Conservation (phyloP, 2,329 filamentous ascomycete species). For the Colletotrichum sp. region DNA sequence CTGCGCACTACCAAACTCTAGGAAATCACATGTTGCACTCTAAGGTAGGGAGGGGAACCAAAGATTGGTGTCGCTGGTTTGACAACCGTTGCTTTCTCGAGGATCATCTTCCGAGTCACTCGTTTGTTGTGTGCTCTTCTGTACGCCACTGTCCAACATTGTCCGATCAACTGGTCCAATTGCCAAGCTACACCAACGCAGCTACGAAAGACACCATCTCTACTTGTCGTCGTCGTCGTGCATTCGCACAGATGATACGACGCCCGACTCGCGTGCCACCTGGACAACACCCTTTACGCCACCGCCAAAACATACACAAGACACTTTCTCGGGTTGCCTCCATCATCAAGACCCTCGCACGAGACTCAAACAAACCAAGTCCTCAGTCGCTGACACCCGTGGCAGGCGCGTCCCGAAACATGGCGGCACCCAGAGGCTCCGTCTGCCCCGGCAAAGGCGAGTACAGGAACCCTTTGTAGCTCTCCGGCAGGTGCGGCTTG, state of each 20-base stretch:
- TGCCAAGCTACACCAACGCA: background rate
- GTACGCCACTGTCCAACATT: background rate
- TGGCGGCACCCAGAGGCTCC: background rate
- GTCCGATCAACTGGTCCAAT: background rate
- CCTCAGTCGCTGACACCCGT: background rate
- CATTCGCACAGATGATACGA: background rate
- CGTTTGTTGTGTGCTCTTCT: background rate
- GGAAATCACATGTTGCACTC: conserved; percentile 10
- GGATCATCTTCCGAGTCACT: background rate
- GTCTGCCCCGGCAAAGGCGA: background rate
- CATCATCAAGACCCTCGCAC: background rate
- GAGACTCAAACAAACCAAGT: background rate
- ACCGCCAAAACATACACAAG: background rate
- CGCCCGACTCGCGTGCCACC: background rate
- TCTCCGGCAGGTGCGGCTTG: background rate
- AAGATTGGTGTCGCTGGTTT: background rate
- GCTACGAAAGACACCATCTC: background rate
- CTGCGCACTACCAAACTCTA: background rate
- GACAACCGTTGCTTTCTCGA: background rate
- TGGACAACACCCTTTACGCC: background rate
- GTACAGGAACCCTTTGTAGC: background rate
- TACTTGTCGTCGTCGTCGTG: background rate
- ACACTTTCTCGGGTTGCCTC: background rate
- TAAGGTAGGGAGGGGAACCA: background rate
- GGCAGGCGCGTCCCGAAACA: background rate